These are phyloP conservation scores for Podospora tetraspora DNA, from an alignment of 495 filamentous ascomycete genomes.

Conservation along the genomic window DNA sequence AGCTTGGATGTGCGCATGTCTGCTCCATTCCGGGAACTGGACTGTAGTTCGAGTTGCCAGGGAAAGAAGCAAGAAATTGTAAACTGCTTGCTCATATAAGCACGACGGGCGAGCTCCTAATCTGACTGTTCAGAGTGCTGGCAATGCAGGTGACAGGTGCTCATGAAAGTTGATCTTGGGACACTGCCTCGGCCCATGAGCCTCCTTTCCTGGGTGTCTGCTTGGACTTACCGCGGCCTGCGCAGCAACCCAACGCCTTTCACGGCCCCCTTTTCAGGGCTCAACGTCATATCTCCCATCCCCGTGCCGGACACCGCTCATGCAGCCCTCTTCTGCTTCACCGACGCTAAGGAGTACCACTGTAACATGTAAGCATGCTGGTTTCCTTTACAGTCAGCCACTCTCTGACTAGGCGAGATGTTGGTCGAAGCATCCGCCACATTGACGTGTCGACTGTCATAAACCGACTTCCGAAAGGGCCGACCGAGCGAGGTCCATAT, in stretches of 20 bases:
- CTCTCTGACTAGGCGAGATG: neutral
- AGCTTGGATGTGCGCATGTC: neutral
- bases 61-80: neutral
- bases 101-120: too few relatives aligned
- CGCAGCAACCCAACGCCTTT: too few relatives aligned
- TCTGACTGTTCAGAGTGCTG: too few relatives aligned
- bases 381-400: neutral
- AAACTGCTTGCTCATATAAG: too few relatives aligned
- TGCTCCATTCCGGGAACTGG: neutral
- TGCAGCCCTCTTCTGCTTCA: neutral
- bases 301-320: too few relatives aligned
- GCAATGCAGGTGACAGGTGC: too few relatives aligned
- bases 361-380: neutral
- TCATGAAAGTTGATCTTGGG: too few relatives aligned
- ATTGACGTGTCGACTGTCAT: neutral
- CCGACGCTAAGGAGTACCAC: neutral
- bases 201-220: too few relatives aligned
- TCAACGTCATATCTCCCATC: too few relatives aligned
- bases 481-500: neutral
- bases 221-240: too few relatives aligned
- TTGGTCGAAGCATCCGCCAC: neutral
- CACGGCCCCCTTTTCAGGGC: too few relatives aligned
- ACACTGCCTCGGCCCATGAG: too few relatives aligned
- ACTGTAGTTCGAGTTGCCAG: neutral
- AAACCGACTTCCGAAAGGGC: neutral